These are phyloP conservation scores for Phaeodactylum tricornutum DNA, from an alignment of 108 stramenopile genomes.

Conservation along the genomic window DNA sequence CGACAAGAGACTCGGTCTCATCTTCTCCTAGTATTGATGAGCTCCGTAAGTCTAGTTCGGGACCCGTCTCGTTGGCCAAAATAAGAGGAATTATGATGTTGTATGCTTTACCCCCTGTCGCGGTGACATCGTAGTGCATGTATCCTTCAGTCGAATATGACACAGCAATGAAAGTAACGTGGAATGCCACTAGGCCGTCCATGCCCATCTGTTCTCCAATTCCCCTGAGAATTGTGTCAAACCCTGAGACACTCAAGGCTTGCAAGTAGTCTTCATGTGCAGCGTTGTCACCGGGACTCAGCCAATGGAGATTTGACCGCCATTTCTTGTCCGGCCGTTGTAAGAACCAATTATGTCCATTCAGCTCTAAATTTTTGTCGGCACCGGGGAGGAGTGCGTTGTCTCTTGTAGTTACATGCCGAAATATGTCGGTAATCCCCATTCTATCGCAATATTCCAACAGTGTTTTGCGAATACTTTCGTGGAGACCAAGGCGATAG, in stretches of 20 bases:
- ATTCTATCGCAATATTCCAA: conserved; percentile 28
- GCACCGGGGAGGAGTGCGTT: conserved; percentile 5
- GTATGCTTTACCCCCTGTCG: conserved; percentile 40
- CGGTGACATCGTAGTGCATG: conserved; percentile 48
- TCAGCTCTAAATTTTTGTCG: conserved; percentile 1
- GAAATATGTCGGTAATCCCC: conserved; percentile 27
- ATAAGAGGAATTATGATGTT: conserved; percentile 53
- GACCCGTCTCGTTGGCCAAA: conserved; percentile 31
- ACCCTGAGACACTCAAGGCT: conserved; percentile 44
- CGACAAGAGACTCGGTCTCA: conserved; percentile 8
- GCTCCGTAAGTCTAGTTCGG: conserved; percentile 37
- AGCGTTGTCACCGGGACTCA: conserved; percentile 32
- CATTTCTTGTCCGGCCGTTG: conserved; percentile 31
- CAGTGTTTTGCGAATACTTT: conserved; percentile 11
- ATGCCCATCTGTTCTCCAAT: conserved; percentile 43
- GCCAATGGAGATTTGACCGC: conserved; percentile 70
- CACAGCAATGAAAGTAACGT: conserved; percentile 51
- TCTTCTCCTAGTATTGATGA: conserved; percentile 2
- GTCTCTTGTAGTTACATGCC: conserved; percentile 7
- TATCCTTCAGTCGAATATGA: conserved; percentile 31
- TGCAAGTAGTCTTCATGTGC: conserved; percentile 35
- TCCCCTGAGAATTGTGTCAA: conserved; percentile 40
- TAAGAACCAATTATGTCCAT: conserved; percentile 12
- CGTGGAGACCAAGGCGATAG: conserved; percentile 28
- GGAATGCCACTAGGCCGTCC: conserved; percentile 40